Conservation (phyloP, 345 rosid genomes). For the Citrus reticulata region DNA sequence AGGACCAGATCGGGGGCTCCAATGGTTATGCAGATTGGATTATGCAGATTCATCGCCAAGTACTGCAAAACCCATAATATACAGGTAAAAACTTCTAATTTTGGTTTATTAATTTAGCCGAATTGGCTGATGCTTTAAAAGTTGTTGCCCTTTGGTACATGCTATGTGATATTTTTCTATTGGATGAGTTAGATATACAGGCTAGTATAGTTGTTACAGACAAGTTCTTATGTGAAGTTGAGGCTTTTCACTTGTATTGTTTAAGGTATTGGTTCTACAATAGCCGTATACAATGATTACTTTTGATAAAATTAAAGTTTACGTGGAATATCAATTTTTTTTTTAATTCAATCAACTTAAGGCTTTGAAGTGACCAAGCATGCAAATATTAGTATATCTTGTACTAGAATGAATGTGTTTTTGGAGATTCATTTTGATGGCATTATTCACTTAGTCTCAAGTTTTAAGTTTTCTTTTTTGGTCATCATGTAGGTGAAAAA, state of each 20-base stretch:
- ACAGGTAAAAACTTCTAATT: constrained; percentile 27
- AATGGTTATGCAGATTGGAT: constrained; percentile 86
- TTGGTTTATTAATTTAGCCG: not conserved
- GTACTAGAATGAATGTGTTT: not conserved
- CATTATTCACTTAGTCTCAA: not conserved
- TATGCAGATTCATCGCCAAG: constrained; percentile 77
- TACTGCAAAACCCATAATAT: constrained; percentile 68
- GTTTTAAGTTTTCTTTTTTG: not conserved
- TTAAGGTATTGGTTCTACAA: not conserved
- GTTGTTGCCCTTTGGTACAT: not conserved
- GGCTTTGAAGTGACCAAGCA: not conserved
- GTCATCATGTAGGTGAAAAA: not conserved
- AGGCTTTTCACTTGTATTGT: not conserved
- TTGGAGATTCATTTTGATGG: not conserved
- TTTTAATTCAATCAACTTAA: not conserved
- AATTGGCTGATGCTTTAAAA: not conserved
- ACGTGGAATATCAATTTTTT: not conserved
- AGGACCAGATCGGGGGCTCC: constrained; percentile 76
- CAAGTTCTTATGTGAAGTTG: not conserved
- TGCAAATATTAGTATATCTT: not conserved
- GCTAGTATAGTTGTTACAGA: not conserved
- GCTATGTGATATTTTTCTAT: not conserved
- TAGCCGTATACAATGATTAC: not conserved
- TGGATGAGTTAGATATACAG: not conserved
- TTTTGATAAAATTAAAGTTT: not conserved